These are phyloP conservation scores for Pinus taeda DNA, from an alignment of 75 land plant genomes.

Conservation along the genomic window DNA sequence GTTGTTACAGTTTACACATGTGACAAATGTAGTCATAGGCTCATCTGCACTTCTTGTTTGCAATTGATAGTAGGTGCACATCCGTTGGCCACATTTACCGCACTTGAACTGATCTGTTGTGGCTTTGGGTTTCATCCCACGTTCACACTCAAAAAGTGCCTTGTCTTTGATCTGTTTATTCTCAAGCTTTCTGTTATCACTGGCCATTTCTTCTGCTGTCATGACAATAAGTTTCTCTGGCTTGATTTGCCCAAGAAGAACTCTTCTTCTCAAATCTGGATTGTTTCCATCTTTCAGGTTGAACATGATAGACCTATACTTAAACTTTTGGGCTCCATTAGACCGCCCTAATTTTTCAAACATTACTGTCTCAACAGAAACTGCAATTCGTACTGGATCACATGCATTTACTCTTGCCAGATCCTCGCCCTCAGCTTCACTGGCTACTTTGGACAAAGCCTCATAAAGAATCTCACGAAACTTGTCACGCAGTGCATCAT, in stretches of 20 bases:
- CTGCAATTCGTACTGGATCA: conserved; percentile 76
- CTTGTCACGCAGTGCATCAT: conserved; percentile 68
- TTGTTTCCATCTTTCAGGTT: conserved; percentile 79
- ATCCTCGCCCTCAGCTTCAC: conserved; percentile 37
- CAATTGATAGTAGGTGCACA: conserved; percentile 84
- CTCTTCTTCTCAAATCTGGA: conserved; percentile 80
- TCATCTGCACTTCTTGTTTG: conserved; percentile 98
- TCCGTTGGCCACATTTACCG: conserved; percentile 71
- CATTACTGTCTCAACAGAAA: conserved; percentile 69
- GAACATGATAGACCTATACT: conserved; percentile 91
- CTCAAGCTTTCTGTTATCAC: conserved; percentile 67
- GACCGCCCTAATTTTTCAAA: conserved; percentile 67
- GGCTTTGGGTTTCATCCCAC: conserved; percentile 53
- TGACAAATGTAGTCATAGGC: conserved; percentile 95
- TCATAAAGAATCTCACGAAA: conserved; percentile 67
- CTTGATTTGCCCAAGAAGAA: conserved; percentile 69
- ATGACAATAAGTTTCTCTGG: conserved; percentile 51
- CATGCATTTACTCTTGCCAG: conserved; percentile 38
- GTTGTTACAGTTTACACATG: conserved; percentile 90
- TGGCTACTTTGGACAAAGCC: conserved; percentile 59
- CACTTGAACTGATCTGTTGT: conserved; percentile 93
- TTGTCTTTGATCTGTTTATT: conserved; percentile 79
- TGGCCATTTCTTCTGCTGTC: conserved; percentile 89
- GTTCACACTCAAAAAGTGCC: conserved; percentile 85
- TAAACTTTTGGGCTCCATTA: conserved; percentile 62